Percentiles rank a stretch among this genome's conserved stretches.
Evolutionary conservation across 306 rosid genomes (phyloP).

Genomic region (Canavalia gladiata): DNA sequence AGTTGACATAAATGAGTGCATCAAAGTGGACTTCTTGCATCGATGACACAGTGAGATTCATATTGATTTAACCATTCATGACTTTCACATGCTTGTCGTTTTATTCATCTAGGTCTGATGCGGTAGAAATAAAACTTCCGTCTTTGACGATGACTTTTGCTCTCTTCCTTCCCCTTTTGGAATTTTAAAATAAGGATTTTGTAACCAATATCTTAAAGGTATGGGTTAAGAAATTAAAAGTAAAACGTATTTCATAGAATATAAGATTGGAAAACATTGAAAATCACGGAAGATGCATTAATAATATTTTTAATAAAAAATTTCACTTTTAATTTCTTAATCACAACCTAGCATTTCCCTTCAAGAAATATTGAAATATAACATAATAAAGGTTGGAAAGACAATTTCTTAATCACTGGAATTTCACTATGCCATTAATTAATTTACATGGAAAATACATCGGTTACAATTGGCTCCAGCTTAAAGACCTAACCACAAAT

Average conservation of each 20-base stretch:
- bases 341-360: too few species aligned
- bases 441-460: constrained; percentile 48
- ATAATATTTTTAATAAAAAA: too few species aligned
- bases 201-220: too few species aligned
- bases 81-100: not conserved
- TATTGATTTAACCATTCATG: not conserved
- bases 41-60: constrained; percentile 4
- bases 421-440: constrained; percentile 41
- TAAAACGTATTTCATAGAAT: too few species aligned
- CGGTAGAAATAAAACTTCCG: not conserved
- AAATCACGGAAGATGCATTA: too few species aligned
- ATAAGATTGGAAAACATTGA: too few species aligned
- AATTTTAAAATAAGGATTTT: not conserved
- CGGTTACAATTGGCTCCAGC: constrained; percentile 35
- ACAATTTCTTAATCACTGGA: constrained; percentile 28
- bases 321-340: too few species aligned
- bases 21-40: constrained; percentile 23
- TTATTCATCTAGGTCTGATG: not conserved
- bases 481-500: constrained; percentile 17
- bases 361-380: not conserved
- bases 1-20: not conserved
- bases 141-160: not conserved
- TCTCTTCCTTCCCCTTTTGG: not conserved
- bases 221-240: too few species aligned
- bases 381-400: not conserved